Conservation (phyloP, 495 filamentous ascomycete genomes). For the Chaetomidium leptoderma region DNA sequence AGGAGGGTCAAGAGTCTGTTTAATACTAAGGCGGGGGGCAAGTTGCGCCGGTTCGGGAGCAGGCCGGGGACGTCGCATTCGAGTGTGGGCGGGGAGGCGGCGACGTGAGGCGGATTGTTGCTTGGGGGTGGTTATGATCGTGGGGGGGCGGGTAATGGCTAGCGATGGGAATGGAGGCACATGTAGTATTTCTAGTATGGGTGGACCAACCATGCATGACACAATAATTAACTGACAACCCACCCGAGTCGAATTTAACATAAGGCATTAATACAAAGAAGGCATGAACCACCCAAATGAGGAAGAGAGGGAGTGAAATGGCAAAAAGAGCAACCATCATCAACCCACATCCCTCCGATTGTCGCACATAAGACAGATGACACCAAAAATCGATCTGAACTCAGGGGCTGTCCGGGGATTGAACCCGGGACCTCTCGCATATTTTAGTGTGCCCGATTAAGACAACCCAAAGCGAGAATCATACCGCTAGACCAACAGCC, state of each 20-base stretch:
- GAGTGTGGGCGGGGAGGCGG: conserved; percentile 13
- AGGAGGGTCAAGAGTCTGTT: conserved; percentile 56
- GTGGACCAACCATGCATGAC: too few species aligned
- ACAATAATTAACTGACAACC: too few species aligned
- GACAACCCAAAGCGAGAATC: conserved; percentile 20
- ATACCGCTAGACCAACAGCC: conserved; percentile 20
- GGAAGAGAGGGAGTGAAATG: too few species aligned
- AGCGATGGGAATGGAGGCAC: too few species aligned
- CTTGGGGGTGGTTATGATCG: neutral
- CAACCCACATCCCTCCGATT: neutral
- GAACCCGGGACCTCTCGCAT: conserved; percentile 20
- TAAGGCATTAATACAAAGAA: too few species aligned
- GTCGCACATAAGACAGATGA: neutral
- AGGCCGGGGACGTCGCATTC: conserved; percentile 31
- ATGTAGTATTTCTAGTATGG: too few species aligned
- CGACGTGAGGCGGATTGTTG: neutral
- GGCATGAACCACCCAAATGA: too few species aligned
- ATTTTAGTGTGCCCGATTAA: too few species aligned
- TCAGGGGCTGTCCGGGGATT: conserved; percentile 16
- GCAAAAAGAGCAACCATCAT: neutral
- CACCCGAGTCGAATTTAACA: too few species aligned
- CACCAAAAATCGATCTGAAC: neutral
- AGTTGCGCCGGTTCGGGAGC: conserved; percentile 33
- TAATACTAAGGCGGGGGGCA: conserved; percentile 48
- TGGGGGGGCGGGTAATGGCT: too few species aligned